Evolutionary conservation across 1,139 yeast species (phyloP).

Genomic region (Yamadazyma dushanensis): DNA sequence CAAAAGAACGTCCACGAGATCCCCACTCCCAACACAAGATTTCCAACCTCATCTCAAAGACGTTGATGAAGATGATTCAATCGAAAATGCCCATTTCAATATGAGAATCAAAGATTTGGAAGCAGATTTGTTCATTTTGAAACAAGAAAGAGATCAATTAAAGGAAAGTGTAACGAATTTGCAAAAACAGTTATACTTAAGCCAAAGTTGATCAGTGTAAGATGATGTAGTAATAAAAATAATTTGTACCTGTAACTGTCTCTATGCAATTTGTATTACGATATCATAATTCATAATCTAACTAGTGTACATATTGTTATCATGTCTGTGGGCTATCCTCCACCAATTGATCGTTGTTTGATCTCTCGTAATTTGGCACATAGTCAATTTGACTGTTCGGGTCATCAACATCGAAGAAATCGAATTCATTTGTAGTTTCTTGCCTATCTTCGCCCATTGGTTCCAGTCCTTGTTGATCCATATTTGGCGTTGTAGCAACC

Average conservation of each 20-base stretch:
- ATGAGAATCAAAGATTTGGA: slow-evolving; percentile 79
- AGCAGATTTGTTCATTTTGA: slow-evolving; percentile 77
- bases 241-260: too few relatives aligned
- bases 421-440: neutral
- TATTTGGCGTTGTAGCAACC: too few relatives aligned
- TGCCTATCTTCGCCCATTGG: neutral
- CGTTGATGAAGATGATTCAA: slow-evolving; percentile 45
- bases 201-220: slow-evolving; percentile 10
- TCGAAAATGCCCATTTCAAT: slow-evolving; percentile 66
- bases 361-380: slow-evolving; percentile 40
- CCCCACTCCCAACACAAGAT: slow-evolving; percentile 18
- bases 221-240: neutral
- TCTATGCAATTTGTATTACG: neutral
- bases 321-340: slow-evolving; percentile 4
- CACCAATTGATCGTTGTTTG: slow-evolving; percentile 27
- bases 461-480: neutral
- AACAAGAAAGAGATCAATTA: slow-evolving; percentile 81
- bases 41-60: slow-evolving; percentile 16
- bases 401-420: slow-evolving; percentile 15
- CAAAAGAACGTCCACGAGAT: slow-evolving; percentile 33
- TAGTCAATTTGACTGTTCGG: slow-evolving; percentile 29
- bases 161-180: slow-evolving; percentile 61
- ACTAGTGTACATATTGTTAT: neutral
- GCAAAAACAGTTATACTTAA: slow-evolving; percentile 56
- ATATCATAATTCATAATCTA: slow-evolving; percentile 2